These are phyloP conservation scores for Yarrowia bubula DNA, from an alignment of 805 yeast species.

Conservation along the genomic window DNA sequence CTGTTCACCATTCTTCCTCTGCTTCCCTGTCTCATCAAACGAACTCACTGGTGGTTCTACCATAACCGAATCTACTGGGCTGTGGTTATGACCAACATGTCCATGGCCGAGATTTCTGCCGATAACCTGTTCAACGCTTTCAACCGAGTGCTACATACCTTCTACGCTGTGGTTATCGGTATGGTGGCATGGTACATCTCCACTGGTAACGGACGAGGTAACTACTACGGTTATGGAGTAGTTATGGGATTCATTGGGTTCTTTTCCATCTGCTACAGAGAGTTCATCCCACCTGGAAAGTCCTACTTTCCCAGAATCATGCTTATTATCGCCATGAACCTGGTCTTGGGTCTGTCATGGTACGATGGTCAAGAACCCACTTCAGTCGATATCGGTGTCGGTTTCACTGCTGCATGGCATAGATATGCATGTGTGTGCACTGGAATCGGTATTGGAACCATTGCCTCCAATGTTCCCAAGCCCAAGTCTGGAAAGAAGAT, in stretches of 20 bases:
- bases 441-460: slow-evolving; percentile 37
- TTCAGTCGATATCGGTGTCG: slow-evolving; percentile 34
- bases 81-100: slow-evolving; percentile 37
- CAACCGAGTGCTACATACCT: slow-evolving; percentile 35
- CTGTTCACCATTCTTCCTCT: slow-evolving; percentile 31
- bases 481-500: slow-evolving; percentile 38
- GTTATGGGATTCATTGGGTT: slow-evolving; percentile 30
- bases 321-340: slow-evolving; percentile 34
- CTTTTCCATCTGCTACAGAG: slow-evolving; percentile 33
- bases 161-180: slow-evolving; percentile 38
- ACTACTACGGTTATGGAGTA: slow-evolving; percentile 38
- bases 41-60: slow-evolving; percentile 35
- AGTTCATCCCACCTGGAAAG: slow-evolving; percentile 34
- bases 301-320: slow-evolving; percentile 34
- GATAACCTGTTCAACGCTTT: slow-evolving; percentile 38
- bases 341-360: slow-evolving; percentile 41
- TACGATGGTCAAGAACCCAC: slow-evolving; percentile 33
- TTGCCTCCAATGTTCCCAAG: slow-evolving; percentile 38
- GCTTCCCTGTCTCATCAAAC: slow-evolving; percentile 35
- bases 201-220: slow-evolving; percentile 38
- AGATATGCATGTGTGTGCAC: slow-evolving; percentile 38
- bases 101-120: slow-evolving; percentile 37
- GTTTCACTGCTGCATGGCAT: slow-evolving; percentile 39
- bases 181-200: slow-evolving; percentile 42
- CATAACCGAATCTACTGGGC: slow-evolving; percentile 37